Percentiles rank a stretch among this genome's conserved stretches.
These are phyloP conservation scores for Xylariaceae sp. DNA, from an alignment of 2,329 filamentous ascomycete genomes.

Conservation along the genomic window DNA sequence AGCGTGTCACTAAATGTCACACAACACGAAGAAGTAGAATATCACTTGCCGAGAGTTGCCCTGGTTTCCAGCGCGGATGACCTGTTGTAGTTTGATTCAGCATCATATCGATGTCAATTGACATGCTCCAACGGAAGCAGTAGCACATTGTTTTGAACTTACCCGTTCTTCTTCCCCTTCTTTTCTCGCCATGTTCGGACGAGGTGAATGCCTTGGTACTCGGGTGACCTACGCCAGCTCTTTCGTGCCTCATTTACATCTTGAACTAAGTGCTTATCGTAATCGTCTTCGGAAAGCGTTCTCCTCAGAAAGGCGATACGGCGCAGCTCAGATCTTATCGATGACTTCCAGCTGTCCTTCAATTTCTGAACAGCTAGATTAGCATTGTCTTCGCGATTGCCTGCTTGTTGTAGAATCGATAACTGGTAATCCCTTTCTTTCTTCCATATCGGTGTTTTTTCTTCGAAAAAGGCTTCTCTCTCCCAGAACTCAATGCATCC, in stretches of 20 bases:
- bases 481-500: conserved; percentile 22
- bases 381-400: neutral
- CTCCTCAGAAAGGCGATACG: conserved; percentile 21
- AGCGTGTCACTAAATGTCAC: too few relatives aligned
- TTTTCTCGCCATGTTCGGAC: conserved; percentile 3
- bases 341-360: conserved; percentile 12
- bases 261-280: conserved; percentile 17
- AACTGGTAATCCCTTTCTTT: conserved; percentile 1
- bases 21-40: too few relatives aligned
- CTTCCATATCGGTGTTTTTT: neutral
- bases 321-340: conserved; percentile 16
- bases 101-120: too few relatives aligned
- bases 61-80: too few relatives aligned
- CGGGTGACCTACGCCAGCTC: conserved; percentile 3
- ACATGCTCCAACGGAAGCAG: too few relatives aligned
- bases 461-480: conserved; percentile 13
- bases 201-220: neutral
- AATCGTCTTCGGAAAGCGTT: conserved; percentile 6
- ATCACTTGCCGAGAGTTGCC: too few relatives aligned
- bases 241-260: conserved; percentile 4
- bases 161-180: neutral
- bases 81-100: too few relatives aligned
- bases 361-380: conserved; percentile 2
- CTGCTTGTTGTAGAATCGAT: neutral
- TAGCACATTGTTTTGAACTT: too few relatives aligned